Evolutionary conservation across 2,329 filamentous ascomycete genomes (phyloP).

Genomic region (Colletotrichum viniferum): DNA sequence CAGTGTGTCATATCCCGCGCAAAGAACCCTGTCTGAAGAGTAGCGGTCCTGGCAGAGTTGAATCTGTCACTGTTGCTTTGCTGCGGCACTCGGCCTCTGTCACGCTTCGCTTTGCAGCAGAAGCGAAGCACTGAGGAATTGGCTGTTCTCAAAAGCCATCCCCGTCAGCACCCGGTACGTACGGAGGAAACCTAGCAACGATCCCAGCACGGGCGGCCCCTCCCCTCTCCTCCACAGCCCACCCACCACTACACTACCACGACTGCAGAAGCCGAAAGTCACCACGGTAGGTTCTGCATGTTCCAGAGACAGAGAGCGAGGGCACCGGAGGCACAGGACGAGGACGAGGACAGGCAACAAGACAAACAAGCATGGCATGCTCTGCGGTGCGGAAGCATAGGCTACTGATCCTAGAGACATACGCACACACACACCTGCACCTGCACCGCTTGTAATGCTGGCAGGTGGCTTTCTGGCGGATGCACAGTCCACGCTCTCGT

Average conservation of each 20-base stretch:
- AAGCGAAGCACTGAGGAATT: background rate
- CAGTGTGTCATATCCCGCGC: conserved; percentile 1
- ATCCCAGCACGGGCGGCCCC: conserved; percentile 13
- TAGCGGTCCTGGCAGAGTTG: background rate
- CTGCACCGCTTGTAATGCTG: background rate
- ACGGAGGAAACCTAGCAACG: conserved; percentile 1
- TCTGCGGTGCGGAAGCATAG: background rate
- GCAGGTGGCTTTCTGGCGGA: background rate
- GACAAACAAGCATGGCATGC: background rate
- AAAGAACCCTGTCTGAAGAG: background rate
- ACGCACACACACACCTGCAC: background rate
- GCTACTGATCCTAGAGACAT: background rate
- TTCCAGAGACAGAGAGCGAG: background rate
- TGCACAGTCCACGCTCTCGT: background rate
- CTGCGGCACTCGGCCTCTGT: background rate
- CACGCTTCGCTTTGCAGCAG: background rate
- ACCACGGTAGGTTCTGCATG: background rate
- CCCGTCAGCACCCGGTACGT: background rate
- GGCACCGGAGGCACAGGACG: background rate
- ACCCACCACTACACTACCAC: background rate
- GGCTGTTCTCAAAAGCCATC: background rate
- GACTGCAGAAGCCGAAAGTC: background rate
- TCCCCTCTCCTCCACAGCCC: background rate
- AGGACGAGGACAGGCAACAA: background rate
- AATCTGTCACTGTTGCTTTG: background rate